These are phyloP conservation scores for Yamadazyma dushanensis DNA, from an alignment of 1,139 yeast genomes.

Conservation along the genomic window DNA sequence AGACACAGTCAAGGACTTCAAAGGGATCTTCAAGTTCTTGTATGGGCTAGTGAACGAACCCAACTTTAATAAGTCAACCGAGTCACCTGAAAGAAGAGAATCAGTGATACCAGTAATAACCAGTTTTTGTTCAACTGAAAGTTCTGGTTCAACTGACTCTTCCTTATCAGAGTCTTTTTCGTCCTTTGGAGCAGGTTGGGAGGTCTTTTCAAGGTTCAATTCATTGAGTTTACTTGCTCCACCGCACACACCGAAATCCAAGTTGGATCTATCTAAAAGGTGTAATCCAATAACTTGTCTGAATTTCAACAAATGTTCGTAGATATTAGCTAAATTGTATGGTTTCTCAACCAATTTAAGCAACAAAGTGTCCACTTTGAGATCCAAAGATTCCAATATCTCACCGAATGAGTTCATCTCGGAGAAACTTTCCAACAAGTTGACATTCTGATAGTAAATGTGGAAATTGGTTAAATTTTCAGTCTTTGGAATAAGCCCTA, in stretches of 20 bases:
- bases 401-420: conserved; percentile 35
- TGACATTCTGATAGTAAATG: conserved; percentile 38
- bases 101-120: conserved; percentile 5
- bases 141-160: conserved; percentile 12
- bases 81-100: conserved; percentile 1
- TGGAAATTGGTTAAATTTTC: conserved; percentile 63
- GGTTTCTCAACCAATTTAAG: conserved; percentile 32
- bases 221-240: conserved; percentile 32
- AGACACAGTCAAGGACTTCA: conserved; percentile 64
- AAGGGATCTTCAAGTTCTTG: conserved; percentile 24
- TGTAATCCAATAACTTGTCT: conserved; percentile 48
- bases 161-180: conserved; percentile 2
- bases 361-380: conserved; percentile 19
- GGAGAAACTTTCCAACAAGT: conserved; percentile 33
- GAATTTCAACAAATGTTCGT: conserved; percentile 42
- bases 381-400: conserved; percentile 25
- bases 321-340: conserved; percentile 39
- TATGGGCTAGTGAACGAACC: conserved; percentile 11
- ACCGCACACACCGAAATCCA: conserved; percentile 25
- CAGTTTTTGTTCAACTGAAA: conserved; percentile 22
- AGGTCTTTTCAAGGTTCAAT: conserved; percentile 23
- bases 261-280: conserved; percentile 34
- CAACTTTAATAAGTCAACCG: conserved; percentile 4
- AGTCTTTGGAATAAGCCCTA: conserved; percentile 54
- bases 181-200: conserved; percentile 9